Evolutionary conservation across 1,284 basidiomycete species (phyloP).

Genomic region (Tilletia indica): DNA sequence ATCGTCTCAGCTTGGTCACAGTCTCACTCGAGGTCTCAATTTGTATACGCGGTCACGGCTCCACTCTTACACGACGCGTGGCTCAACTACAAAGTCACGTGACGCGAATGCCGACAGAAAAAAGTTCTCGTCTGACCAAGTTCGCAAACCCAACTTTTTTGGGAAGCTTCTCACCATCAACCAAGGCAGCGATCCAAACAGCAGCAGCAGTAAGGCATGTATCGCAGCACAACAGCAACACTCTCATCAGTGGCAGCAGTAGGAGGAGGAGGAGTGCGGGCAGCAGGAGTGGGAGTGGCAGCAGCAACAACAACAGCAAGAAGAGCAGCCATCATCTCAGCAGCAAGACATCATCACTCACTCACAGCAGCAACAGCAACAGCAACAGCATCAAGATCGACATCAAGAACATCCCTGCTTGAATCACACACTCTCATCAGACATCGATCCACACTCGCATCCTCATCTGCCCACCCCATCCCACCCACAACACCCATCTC

Average conservation of each 20-base stretch:
- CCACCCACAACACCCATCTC: slow-evolving; percentile 20
- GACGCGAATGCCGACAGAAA: too few species aligned
- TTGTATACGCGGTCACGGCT: too few species aligned
- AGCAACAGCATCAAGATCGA: background rate
- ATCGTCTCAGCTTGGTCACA: too few species aligned
- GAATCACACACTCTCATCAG: background rate
- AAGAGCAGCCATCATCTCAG: background rate
- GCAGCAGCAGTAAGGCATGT: too few species aligned
- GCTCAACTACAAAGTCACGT: too few species aligned
- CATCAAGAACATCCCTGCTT: background rate
- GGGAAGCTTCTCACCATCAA: too few species aligned
- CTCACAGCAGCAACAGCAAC: background rate
- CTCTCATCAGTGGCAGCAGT: background rate
- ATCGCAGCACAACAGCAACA: too few species aligned
- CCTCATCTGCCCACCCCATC: background rate
- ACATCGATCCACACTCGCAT: slow-evolving; percentile 7
- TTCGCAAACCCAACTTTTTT: too few species aligned
- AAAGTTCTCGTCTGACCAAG: too few species aligned
- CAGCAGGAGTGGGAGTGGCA: background rate
- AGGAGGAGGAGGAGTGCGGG: background rate
- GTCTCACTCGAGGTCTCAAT: too few species aligned
- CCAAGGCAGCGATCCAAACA: too few species aligned
- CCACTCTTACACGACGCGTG: too few species aligned
- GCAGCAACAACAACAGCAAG: background rate
- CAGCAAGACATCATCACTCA: background rate